Conservation (phyloP, 495 filamentous ascomycete genomes). For the Pseudomonodictys pantanalensis region DNA sequence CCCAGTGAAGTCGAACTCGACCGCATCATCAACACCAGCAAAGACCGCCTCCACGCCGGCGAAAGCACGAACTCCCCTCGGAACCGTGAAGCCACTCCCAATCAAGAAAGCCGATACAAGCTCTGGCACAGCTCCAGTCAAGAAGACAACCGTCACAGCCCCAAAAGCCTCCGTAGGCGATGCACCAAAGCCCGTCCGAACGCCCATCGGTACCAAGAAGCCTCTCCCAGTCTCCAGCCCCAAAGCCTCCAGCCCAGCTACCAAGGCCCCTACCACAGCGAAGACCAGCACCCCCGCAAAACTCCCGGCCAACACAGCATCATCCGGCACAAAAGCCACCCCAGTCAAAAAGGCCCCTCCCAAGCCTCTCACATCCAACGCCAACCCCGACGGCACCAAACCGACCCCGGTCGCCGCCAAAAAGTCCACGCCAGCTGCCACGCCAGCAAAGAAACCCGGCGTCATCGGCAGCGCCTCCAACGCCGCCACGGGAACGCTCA, state of each 20-base stretch:
- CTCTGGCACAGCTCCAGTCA: not conserved
- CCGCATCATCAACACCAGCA: no score
- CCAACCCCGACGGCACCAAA: slow-evolving; percentile 20
- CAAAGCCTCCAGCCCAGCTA: not conserved
- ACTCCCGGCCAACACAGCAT: not conserved
- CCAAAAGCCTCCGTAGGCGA: not conserved
- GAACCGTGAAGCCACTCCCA: not conserved
- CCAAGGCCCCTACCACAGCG: slow-evolving; percentile 2
- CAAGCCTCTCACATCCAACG: not conserved
- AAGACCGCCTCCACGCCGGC: not conserved
- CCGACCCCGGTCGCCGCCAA: slow-evolving; percentile 2
- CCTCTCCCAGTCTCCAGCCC: not conserved
- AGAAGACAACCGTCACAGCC: not conserved
- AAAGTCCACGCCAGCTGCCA: slow-evolving; percentile 9
- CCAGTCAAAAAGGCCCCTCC: slow-evolving; percentile 9
- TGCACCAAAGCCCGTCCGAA: not conserved
- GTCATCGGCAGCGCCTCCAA: slow-evolving; percentile 12
- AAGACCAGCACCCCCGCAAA: no score
- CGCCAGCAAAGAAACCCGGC: slow-evolving; percentile 13
- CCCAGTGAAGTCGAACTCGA: not conserved
- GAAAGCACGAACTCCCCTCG: not conserved
- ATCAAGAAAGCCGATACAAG: not conserved
- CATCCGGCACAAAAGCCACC: not conserved
- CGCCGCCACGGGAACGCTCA: slow-evolving; percentile 20
- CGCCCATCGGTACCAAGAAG: slow-evolving; percentile 10